Evolutionary conservation across 208 protist species (phyloP), one percentile per base, ranked within the genome.

Genomic region (Acanthamoeba triangularis): DNA sequence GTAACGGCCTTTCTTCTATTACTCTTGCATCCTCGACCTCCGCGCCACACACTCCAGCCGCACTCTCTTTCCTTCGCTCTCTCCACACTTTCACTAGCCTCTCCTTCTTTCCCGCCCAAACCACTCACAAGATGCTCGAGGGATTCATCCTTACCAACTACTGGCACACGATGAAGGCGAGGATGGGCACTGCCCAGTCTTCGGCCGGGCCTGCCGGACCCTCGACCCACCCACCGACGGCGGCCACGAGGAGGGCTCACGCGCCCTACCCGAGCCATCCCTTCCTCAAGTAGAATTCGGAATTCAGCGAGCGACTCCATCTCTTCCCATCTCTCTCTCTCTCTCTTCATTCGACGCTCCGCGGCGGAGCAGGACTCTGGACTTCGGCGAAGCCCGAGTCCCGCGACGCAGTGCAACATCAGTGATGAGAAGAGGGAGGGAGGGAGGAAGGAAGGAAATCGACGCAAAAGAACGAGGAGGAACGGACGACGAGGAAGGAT

Each of bases 81-180:
- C 67, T 76, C 13, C 11, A 76, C 30, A 74, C 72, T 80, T 28
- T 5, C 72, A 3, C 33, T 18, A n/a, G n/a, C n/a, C 11, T 18
- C 11, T 25, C 7, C 65, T 74, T 14, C 7, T 25, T 30, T 37
- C 65, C 18, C 65, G 65, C 65, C 25, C 25, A 25, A 16, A 49
- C 14, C 35, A 85, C 76, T 59, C 76, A 85, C 76, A 85, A 85
- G 44, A 85, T 85, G 78, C 78, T 85, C 78, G 78, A 85, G 56
- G 78, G 78, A 35, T 85, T 85, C 78, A 85, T 85, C 78, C 78
- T 85, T 13, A 85, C 78, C 41, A 85, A 85, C 76, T 85, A 59
- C 72, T 80, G 78, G 78, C 78, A 49, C 23, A 49, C 37, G 28
- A 30, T 85, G 28, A 85, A 85, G 78, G 78, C 78, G 28, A 28